Evolutionary conservation across 768 basidiomycete genomes (phyloP).

Genomic region (Lentinula raphanica): DNA sequence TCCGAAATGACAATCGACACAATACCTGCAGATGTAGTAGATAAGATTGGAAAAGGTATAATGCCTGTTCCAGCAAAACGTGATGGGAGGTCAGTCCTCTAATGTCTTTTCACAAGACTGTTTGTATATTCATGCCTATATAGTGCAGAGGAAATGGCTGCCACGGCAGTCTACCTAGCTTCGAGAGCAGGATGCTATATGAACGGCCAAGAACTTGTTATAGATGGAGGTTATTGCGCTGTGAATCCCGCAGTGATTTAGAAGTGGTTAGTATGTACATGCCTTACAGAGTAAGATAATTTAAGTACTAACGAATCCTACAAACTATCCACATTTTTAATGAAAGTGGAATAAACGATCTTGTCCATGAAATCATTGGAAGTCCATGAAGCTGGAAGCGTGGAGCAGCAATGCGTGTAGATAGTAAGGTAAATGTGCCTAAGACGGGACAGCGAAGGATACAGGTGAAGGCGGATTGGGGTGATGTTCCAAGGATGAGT

Average conservation of each 20-base stretch:
- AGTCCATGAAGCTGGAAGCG: not conserved
- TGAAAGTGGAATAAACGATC: not conserved
- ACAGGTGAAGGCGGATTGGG: not conserved
- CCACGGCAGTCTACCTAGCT: slow-evolving; percentile 69
- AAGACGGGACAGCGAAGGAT: not conserved
- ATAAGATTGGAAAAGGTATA: slow-evolving; percentile 57
- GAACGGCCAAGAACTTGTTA: slow-evolving; percentile 72
- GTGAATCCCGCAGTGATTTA: slow-evolving; percentile 60
- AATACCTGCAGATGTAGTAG: slow-evolving; percentile 41
- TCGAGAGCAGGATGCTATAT: slow-evolving; percentile 70
- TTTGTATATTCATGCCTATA: not conserved
- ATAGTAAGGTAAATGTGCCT: not conserved
- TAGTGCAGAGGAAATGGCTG: slow-evolving; percentile 72
- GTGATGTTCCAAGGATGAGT: not conserved
- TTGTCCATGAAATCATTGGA: not conserved
- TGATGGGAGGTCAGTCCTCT: slow-evolving; percentile 57
- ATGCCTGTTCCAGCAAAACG: slow-evolving; percentile 56
- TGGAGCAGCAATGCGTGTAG: not conserved
- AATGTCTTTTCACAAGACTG: not conserved
- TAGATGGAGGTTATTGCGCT: slow-evolving; percentile 71
- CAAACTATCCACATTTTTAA: not conserved
- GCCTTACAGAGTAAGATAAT: not conserved
- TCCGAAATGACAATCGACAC: slow-evolving; percentile 67
- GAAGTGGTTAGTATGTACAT: not conserved
- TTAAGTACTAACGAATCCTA: not conserved